phyloP scores from a whole-genome alignment of 805 yeast genomes.

The Wickerhamiella qilinensis region DNA sequence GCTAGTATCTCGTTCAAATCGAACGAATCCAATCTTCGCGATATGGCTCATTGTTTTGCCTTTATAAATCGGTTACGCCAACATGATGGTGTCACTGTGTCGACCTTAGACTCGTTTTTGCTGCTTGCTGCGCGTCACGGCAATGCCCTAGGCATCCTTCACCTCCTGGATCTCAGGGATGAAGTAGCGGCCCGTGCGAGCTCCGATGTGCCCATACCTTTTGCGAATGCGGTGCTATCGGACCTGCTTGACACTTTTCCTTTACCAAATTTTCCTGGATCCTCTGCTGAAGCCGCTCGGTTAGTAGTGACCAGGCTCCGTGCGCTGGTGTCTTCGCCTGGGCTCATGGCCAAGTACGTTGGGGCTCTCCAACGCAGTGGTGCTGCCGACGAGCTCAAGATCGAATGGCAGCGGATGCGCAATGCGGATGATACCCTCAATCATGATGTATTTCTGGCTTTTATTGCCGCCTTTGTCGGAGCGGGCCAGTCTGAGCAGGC shows the following conservation, averaged over 20 bases:
- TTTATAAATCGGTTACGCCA: conserved; percentile 12
- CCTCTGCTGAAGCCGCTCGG: neutral
- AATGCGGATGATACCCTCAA: neutral
- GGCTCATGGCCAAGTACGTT: conserved; percentile 10
- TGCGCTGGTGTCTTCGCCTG: neutral
- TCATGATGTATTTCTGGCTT: conserved; percentile 14
- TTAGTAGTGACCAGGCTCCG: conserved; percentile 1
- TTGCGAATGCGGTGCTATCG: conserved; percentile 2
- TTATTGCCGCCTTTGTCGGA: conserved; percentile 13
- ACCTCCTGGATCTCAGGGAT: conserved; percentile 11
- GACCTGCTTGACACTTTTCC: conserved; percentile 16
- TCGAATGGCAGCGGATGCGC: conserved; percentile 12
- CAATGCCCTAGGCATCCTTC: conserved; percentile 15
- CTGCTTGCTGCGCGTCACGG: conserved; percentile 14
- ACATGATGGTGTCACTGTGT: conserved; percentile 7
- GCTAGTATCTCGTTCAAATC: neutral
- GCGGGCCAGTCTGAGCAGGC: conserved; percentile 8
- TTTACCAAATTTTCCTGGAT: conserved; percentile 7
- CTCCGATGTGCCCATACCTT: neutral
- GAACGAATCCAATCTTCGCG: conserved; percentile 3
- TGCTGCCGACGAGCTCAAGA: conserved; percentile 9
- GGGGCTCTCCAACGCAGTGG: conserved; percentile 15
- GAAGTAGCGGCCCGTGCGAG: neutral
- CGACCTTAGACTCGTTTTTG: conserved; percentile 13
- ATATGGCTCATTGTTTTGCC: conserved; percentile 18